Conservation (phyloP, 2,329 filamentous ascomycete species). For the Aphanoascus verrucosus region DNA sequence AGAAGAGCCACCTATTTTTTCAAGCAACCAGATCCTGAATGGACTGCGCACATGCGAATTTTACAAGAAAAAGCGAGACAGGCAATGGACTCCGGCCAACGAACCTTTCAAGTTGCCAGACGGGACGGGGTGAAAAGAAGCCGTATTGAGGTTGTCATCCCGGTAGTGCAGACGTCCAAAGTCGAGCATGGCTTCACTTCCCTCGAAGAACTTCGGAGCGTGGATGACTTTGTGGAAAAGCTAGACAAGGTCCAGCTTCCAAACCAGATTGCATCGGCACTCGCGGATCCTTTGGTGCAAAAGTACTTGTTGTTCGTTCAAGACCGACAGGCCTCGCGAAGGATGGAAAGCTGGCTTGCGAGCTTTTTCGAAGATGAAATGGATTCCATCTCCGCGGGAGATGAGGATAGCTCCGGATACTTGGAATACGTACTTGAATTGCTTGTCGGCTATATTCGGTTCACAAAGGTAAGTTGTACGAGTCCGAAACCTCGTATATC, state of each 20-base stretch:
- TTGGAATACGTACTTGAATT: constrained; percentile 28
- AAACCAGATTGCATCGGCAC: constrained; percentile 66
- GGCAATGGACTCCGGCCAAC: constrained; percentile 34
- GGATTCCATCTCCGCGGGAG: constrained; percentile 34
- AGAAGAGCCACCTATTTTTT: constrained; percentile 27
- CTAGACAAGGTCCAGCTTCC: constrained; percentile 71
- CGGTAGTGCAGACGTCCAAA: constrained; percentile 62
- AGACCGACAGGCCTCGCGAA: constrained; percentile 40
- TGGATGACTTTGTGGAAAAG: constrained; percentile 57
- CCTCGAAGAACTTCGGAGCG: constrained; percentile 67
- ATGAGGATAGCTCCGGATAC: constrained; percentile 23
- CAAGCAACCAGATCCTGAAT: constrained; percentile 64
- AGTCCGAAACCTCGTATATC: background rate
- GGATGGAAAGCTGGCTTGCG: constrained; percentile 31
- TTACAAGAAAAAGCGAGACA: constrained; percentile 49
- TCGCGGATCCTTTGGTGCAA: constrained; percentile 66
- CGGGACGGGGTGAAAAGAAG: constrained; percentile 41
- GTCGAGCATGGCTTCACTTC: constrained; percentile 50
- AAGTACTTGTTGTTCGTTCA: constrained; percentile 60
- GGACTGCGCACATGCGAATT: constrained; percentile 56
- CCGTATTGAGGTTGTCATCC: constrained; percentile 46
- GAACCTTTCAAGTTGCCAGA: constrained; percentile 54
- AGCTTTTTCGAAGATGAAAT: constrained; percentile 31
- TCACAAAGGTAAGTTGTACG: constrained; percentile 27
- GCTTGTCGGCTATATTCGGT: constrained; percentile 27